These are phyloP conservation scores for Bodo saltans DNA, from an alignment of 78 protist species.

Conservation along the genomic window DNA sequence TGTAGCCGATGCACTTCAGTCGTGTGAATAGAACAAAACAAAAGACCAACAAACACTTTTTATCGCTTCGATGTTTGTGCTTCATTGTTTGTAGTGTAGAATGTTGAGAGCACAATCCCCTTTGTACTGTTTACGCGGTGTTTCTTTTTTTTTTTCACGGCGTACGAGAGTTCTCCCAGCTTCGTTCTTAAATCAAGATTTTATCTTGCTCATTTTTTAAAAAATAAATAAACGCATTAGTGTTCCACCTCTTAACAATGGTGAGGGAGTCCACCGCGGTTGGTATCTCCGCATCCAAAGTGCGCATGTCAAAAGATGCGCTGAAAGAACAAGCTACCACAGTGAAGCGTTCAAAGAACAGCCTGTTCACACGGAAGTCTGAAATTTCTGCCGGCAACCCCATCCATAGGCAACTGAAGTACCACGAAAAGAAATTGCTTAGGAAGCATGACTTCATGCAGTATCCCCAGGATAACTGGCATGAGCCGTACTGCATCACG, in stretches of 20 bases:
- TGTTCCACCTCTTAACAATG: neutral
- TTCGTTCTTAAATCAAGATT: too few relatives aligned
- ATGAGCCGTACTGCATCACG: conserved; percentile 60
- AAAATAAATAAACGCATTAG: too few relatives aligned
- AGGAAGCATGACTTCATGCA: conserved; percentile 67
- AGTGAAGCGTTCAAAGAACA: neutral
- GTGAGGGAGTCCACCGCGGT: neutral
- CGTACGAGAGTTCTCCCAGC: too few relatives aligned
- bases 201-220: too few relatives aligned
- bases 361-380: neutral
- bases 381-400: neutral
- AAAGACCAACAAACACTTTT: too few relatives aligned
- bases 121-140: too few relatives aligned
- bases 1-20: too few relatives aligned
- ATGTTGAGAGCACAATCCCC: too few relatives aligned
- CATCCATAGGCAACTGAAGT: conserved; percentile 50
- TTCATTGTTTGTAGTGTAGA: too few relatives aligned
- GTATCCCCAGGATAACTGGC: conserved; percentile 39
- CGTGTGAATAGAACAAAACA: too few relatives aligned
- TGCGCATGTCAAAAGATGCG: neutral
- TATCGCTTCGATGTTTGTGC: too few relatives aligned
- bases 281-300: neutral
- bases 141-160: too few relatives aligned
- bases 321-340: neutral
- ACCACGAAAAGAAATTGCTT: conserved; percentile 79